phyloP scores from a whole-genome alignment of 805 yeast genomes.

The Ogataea ramenticola region DNA sequence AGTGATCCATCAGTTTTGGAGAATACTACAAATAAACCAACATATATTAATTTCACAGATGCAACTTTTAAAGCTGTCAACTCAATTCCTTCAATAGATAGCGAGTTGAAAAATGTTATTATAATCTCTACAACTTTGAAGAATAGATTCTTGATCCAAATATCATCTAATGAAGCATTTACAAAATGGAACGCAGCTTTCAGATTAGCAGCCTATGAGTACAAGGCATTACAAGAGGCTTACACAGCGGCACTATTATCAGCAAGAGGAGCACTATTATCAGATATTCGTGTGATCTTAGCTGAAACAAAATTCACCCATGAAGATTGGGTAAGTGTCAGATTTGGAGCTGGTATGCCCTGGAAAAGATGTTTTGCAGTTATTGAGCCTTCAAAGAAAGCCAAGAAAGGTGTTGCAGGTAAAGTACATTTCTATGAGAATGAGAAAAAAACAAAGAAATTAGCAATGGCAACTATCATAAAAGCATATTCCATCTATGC shows the following conservation, averaged over 20 bases:
- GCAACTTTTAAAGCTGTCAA: conserved; percentile 73
- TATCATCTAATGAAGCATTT: conserved; percentile 55
- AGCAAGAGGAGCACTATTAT: conserved; percentile 81
- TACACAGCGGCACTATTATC: conserved; percentile 92
- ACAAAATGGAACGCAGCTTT: conserved; percentile 79
- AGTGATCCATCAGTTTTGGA: conserved; percentile 8
- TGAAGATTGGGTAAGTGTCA: conserved; percentile 91
- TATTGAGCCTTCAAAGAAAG: conserved; percentile 56
- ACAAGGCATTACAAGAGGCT: conserved; percentile 82
- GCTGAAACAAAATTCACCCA: conserved; percentile 81
- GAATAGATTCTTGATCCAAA: conserved; percentile 80
- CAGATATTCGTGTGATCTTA: conserved; percentile 79
- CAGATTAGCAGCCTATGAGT: conserved; percentile 74
- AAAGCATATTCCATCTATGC: conserved; percentile 74
- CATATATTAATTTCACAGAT: conserved; percentile 86
- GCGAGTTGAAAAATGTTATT: conserved; percentile 67
- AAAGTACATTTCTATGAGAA: conserved; percentile 73
- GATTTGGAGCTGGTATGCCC: conserved; percentile 97
- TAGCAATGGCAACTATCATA: conserved; percentile 72
- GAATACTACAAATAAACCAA: conserved; percentile 39
- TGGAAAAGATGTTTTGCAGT: conserved; percentile 95
- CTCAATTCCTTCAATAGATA: conserved; percentile 54
- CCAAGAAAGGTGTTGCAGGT: conserved; percentile 48
- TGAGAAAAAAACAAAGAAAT: conserved; percentile 66
- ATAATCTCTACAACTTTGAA: conserved; percentile 90